Conservation (phyloP, 2,329 filamentous ascomycete genomes). For the Didymella pomorum region DNA sequence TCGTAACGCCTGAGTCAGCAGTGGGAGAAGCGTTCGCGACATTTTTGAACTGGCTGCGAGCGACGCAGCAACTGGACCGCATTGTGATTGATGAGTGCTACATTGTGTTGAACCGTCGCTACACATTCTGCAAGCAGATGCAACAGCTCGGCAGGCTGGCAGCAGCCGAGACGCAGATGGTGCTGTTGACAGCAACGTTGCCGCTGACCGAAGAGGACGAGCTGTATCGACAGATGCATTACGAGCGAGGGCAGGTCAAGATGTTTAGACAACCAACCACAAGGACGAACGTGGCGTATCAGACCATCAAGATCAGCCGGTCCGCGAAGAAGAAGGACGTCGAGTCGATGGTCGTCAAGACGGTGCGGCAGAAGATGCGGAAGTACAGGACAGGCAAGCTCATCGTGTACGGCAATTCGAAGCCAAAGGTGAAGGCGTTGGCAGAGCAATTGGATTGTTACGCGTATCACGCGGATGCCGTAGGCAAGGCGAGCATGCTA, state of each 20-base stretch:
- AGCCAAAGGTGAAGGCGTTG: not conserved
- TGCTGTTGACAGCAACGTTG: conserved; percentile 33
- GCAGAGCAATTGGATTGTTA: not conserved
- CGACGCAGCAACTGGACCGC: conserved; percentile 26
- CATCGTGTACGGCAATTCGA: not conserved
- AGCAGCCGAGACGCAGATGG: conserved; percentile 30
- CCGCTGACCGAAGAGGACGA: conserved; percentile 22
- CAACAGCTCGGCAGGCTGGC: conserved; percentile 26
- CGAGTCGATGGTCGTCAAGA: too few species aligned
- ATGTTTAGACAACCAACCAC: too few species aligned
- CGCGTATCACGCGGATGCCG: not conserved
- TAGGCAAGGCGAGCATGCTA: not conserved
- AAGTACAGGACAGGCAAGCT: not conserved
- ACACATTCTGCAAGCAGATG: conserved; percentile 24
- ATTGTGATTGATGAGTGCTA: conserved; percentile 33
- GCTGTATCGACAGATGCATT: not conserved
- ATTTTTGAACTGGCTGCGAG: conserved; percentile 29
- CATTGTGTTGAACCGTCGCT: conserved; percentile 28
- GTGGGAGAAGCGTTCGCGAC: conserved; percentile 30
- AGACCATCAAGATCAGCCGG: too few species aligned
- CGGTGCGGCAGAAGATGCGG: too few species aligned
- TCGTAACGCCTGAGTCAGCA: conserved; percentile 37
- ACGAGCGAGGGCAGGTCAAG: too few species aligned
- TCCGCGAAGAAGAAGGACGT: too few species aligned
- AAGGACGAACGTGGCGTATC: too few species aligned